Evolutionary conservation across 306 rosid genomes (phyloP).

Genomic region (Medicago truncatula): DNA sequence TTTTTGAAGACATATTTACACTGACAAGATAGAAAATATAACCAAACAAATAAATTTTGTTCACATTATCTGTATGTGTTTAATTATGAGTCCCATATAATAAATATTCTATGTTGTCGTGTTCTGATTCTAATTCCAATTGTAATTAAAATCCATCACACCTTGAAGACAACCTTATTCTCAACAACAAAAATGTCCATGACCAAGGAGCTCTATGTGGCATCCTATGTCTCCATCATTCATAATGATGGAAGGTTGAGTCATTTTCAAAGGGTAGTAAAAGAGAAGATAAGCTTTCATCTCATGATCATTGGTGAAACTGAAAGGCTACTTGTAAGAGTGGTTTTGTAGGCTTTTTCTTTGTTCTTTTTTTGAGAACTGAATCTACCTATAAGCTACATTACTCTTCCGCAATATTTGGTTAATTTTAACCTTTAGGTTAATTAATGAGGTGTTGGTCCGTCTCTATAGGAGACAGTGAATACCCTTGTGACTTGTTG

Average conservation of each 20-base stretch:
- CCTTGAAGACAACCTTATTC: constrained; percentile 39
- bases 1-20: background rate
- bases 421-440: constrained; percentile 29
- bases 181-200: constrained; percentile 4
- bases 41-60: background rate
- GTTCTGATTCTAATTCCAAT: background rate
- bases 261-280: constrained; percentile 43
- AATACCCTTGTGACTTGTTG: constrained; percentile 10
- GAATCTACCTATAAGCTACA: constrained; percentile 40
- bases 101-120: background rate
- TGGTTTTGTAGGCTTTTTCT: constrained; percentile 29
- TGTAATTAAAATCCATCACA: background rate
- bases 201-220: constrained; percentile 4
- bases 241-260: constrained; percentile 38
- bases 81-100: background rate
- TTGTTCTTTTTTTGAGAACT: constrained; percentile 32
- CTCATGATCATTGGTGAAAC: constrained; percentile 28
- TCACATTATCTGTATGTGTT: background rate
- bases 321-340: background rate
- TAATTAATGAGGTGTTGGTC: constrained; percentile 36
- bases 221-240: constrained; percentile 41
- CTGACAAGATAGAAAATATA: background rate
- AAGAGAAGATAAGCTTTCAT: constrained; percentile 23
- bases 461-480: constrained; percentile 39
- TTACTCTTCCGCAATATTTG: constrained; percentile 36